Conservation (phyloP, 805 yeast species). For the Nadsonia fulvescens region DNA sequence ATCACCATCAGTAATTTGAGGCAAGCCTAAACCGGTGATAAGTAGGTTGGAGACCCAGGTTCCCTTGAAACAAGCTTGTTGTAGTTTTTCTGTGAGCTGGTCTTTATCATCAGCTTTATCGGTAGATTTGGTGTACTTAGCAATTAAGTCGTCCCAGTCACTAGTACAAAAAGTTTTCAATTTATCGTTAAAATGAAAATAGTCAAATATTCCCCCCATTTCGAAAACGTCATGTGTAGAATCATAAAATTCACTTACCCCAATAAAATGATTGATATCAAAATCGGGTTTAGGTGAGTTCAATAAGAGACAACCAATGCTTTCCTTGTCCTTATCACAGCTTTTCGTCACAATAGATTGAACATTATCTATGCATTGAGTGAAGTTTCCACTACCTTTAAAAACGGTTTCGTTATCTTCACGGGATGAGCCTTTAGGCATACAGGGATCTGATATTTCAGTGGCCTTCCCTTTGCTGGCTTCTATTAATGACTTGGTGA, state of each 20-base stretch:
- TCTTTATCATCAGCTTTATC: too few relatives aligned
- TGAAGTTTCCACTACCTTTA: conserved; percentile 65
- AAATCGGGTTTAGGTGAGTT: conserved; percentile 85
- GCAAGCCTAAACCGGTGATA: conserved; percentile 85
- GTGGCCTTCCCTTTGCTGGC: conserved; percentile 8
- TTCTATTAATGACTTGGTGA: conserved; percentile 20
- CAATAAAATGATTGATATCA: conserved; percentile 64
- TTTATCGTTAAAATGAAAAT: conserved; percentile 49
- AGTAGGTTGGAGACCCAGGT: conserved; percentile 81
- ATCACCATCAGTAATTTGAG: conserved; percentile 18
- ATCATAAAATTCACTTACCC: conserved; percentile 94
- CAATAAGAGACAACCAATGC: conserved; percentile 79
- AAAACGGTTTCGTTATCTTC: conserved; percentile 16
- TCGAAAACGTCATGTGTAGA: conserved; percentile 84
- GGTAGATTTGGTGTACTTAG: conserved; percentile 28
- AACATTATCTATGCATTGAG: conserved; percentile 48
- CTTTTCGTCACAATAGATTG: conserved; percentile 56
- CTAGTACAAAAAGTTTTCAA: conserved; percentile 59
- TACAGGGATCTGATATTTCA: conserved; percentile 54
- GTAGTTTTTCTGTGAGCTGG: too few relatives aligned
- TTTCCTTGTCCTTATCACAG: conserved; percentile 68
- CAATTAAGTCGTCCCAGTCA: conserved; percentile 43
- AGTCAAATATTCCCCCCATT: conserved; percentile 67
- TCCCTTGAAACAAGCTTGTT: conserved; percentile 81
- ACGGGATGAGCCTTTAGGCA: conserved; percentile 41